These are phyloP conservation scores for Chytriomyces sp. DNA, from an alignment of 192 early-diverging fungal species.

Conservation along the genomic window DNA sequence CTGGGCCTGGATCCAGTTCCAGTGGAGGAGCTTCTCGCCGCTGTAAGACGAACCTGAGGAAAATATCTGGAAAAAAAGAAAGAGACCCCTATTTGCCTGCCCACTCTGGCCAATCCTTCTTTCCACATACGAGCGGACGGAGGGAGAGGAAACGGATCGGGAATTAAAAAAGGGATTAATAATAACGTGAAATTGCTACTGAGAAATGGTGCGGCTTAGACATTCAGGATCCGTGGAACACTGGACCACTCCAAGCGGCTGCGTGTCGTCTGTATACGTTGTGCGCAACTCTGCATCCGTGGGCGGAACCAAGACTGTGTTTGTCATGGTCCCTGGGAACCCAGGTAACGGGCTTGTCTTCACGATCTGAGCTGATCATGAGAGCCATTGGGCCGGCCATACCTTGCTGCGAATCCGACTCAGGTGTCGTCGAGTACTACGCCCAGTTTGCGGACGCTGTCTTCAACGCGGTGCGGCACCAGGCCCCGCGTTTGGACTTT, in stretches of 20 bases:
- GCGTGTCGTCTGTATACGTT: not conserved
- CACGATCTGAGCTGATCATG: not conserved
- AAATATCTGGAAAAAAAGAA: too few relatives aligned
- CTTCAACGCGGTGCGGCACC: slow-evolving; percentile 42
- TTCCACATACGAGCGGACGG: too few relatives aligned
- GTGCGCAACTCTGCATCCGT: not conserved
- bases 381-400: not conserved
- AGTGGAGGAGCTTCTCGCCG: too few relatives aligned
- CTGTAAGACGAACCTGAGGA: too few relatives aligned
- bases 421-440: slow-evolving; percentile 83
- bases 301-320: slow-evolving; percentile 9
- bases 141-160: too few relatives aligned
- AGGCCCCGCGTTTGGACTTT: slow-evolving; percentile 9
- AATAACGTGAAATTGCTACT: too few relatives aligned
- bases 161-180: too few relatives aligned
- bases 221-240: too few relatives aligned
- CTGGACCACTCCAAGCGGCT: not conserved
- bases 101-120: too few relatives aligned
- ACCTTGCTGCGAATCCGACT: slow-evolving; percentile 65
- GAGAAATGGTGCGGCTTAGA: too few relatives aligned
- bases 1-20: too few relatives aligned
- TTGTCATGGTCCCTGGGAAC: slow-evolving; percentile 28
- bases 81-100: too few relatives aligned
- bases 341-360: not conserved
- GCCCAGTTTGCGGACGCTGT: slow-evolving; percentile 68